Base-by-base conservation (phyloP, 352 stramenopile genomes). In the Pythium aquatile region DNA sequence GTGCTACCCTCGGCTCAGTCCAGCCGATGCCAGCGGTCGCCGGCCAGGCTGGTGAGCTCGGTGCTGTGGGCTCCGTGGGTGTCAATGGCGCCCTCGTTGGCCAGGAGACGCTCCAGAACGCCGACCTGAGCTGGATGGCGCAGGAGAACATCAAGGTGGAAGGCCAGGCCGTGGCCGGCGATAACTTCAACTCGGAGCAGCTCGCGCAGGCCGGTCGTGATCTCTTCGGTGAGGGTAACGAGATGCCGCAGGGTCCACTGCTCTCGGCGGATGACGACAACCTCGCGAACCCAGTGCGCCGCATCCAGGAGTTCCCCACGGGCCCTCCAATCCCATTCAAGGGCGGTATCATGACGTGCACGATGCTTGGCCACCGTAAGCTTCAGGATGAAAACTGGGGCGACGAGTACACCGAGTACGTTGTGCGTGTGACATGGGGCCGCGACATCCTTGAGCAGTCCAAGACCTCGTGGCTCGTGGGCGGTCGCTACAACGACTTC, bases 331-430 rank as follows among this genome's bases (percentile, higher is more conserved):
- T 96, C 63, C 87, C 87, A 54, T 96, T 93, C 81, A 96, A 96
- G 81, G 87, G 87, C 42, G 87, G 87, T 20, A 94, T 96, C 65
- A 72, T 96, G 46, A 94, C 87, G 63, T 93, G 84, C 75, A 96
- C 87, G 57, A 91, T 96, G 81, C 75, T 96, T 7, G 87, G 87
- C 20, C 85, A 94, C 70, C 85, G 87, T 48, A 96, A 94, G 74
- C 79, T 91, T 61, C 87, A 96, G 70, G 85, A 96, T 49, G 83
- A 94, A 61, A 96, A 94, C 76, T 96, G 85, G 85, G 87, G 87
- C 39, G 87, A 94, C 40, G 87, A 96, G 75, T 96, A 96, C 81
- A 94, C 87, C 3, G 87, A 96, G 71, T 96, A 96, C 57, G 87
- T 96, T 33, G 58, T 96, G 59, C 87, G 87, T 70, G 79, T 92